Percentiles rank a stretch among this genome's conserved stretches.
These are phyloP conservation scores for Saksenaea vasiformis DNA, from an alignment of 371 early-diverging fungal genomes.

Conservation along the genomic window DNA sequence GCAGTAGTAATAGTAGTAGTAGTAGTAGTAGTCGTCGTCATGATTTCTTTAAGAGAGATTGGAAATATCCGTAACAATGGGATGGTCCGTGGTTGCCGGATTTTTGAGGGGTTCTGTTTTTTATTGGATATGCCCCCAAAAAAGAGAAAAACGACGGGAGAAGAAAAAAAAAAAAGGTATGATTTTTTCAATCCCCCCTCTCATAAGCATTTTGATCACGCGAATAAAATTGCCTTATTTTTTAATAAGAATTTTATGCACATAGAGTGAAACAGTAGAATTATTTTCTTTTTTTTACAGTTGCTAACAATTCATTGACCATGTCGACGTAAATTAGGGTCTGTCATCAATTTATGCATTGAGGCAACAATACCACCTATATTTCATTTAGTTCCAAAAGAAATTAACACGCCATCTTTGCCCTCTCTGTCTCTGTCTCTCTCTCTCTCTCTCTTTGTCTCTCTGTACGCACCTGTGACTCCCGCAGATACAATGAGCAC, in stretches of 20 bases:
- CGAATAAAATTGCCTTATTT: not conserved
- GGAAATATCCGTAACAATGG: not conserved
- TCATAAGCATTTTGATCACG: not conserved
- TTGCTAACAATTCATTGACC: conserved; percentile 1
- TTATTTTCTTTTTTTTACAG: not conserved
- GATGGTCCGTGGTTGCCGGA: not conserved
- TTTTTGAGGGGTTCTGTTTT: not conserved
- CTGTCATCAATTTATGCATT: conserved; percentile 9
- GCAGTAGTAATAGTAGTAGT: conserved; percentile 23
- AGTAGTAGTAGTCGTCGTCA: no score
- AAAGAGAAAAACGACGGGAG: not conserved
- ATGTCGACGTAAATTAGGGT: conserved; percentile 13
- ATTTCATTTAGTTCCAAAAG: not conserved
- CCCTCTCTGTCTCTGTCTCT: no score
- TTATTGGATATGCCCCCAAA: not conserved
- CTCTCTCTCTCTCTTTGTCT: no score
- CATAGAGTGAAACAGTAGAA: not conserved
- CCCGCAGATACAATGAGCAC: conserved; percentile 14
- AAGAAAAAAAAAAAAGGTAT: not conserved
- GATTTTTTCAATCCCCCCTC: not conserved
- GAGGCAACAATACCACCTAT: conserved; percentile 14
- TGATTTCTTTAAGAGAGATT: no score
- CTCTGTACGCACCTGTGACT: conserved; percentile 14
- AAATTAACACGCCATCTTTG: not conserved
- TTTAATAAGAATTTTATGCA: not conserved